phyloP scores from a whole-genome alignment of 129 eudicot species.

The Chrysanthemum seticuspe region DNA sequence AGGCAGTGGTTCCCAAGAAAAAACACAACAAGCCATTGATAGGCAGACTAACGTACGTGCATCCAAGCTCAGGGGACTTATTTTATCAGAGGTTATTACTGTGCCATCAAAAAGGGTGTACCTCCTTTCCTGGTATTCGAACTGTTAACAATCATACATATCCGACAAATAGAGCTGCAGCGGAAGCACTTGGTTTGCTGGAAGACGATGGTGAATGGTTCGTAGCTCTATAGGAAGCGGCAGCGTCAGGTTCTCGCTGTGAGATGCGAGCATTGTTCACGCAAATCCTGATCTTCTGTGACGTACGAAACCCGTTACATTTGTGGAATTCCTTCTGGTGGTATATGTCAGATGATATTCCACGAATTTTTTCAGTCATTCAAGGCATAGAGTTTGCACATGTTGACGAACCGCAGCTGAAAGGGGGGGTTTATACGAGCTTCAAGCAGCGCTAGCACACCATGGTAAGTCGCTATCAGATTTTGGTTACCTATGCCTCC shows the following conservation, averaged over 20 bases:
- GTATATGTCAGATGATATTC: too few species aligned
- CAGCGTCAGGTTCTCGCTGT: neutral
- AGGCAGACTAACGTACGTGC: neutral
- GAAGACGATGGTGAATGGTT: neutral
- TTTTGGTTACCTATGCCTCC: too few species aligned
- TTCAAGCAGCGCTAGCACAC: too few species aligned
- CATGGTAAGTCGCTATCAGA: too few species aligned
- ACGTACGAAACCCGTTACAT: too few species aligned
- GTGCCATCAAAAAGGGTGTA: neutral
- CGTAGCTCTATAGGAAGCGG: neutral
- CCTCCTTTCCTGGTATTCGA: neutral
- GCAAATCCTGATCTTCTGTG: neutral
- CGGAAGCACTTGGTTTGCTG: neutral
- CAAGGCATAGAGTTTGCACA: too few species aligned
- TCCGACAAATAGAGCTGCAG: neutral
- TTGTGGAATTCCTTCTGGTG: too few species aligned
- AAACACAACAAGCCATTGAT: neutral
- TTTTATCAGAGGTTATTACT: neutral
- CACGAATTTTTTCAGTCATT: neutral
- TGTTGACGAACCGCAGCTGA: too few species aligned
- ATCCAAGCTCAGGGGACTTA: neutral
- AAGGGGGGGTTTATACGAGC: too few species aligned
- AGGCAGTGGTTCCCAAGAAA: neutral
- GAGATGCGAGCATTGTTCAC: neutral
- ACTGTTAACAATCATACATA: neutral